Base-by-base conservation (phyloP, 257 asterid genomes). In the Nicotiana benthamiana region DNA sequence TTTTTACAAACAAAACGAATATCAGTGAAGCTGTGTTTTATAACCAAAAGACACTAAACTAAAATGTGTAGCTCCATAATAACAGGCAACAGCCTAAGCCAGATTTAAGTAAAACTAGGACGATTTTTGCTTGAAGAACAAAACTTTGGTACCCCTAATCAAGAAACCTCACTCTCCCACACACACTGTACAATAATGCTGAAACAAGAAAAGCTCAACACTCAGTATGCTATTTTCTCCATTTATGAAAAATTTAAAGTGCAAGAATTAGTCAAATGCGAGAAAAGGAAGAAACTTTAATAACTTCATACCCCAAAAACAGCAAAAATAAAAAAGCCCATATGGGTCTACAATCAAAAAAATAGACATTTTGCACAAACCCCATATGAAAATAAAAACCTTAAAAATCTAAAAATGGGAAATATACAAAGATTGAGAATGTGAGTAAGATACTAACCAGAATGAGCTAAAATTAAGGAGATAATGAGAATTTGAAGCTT, bases 371-470 rank as follows among this genome's bases (percentile, higher is more conserved):
- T 46, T 15, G 61, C 26, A 26, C 78, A 74, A 28, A 74, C 61
- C 60, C 78, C 48, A 79, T 51, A 43, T 79, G 32, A 36, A 40
- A 13, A 18, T 11, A 61, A 28, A 40, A 57, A 28, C 2, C 22
- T 22, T 36, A 61, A 32, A 24, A 20, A 61, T 5, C 26, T 24
- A 2, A 20, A 61, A 36, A 40, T 1, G 2, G 34, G 17, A 36
- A 26, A 79, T 22, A 67, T 22, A 22, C 13, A 24, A 43, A 9
- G 34, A 62, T 3, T 34, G 3, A 62, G 20, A 77, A 77, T 77
- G 74, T 46, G 17, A 40, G 80, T 57, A n/a, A 61, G 30, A 6
- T 32, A 34, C 85, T 32, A 64, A 79, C 89, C 89, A 83, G 83
- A 52, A 79, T 43, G 28, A 75, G 80, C 77, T 79, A 59, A 81